phyloP scores from a whole-genome alignment of 306 rosid genomes.

The Acacia acuminata region DNA sequence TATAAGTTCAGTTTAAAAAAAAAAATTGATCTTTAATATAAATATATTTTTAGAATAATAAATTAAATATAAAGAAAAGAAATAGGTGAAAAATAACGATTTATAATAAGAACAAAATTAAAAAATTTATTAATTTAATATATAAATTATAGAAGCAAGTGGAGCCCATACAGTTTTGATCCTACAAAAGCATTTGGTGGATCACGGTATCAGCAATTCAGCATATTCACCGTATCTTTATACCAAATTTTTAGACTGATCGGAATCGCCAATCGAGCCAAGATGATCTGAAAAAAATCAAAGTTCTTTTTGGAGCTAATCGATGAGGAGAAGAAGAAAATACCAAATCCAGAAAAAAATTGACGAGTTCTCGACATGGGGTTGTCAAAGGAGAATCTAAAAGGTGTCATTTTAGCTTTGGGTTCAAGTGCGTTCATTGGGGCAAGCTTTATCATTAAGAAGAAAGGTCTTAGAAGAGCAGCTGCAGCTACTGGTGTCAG shows the following conservation, averaged over 20 bases:
- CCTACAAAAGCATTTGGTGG: background rate
- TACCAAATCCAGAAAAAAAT: conserved; percentile 21
- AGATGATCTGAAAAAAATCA: conserved; percentile 46
- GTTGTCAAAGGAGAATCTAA: conserved; percentile 58
- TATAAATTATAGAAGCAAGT: background rate
- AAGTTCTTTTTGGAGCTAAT: conserved; percentile 35
- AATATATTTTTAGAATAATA: too few species aligned
- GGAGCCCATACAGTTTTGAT: conserved; percentile 13
- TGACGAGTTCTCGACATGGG: conserved; percentile 43
- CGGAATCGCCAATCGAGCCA: conserved; percentile 26
- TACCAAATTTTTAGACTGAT: conserved; percentile 1
- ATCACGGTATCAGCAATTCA: background rate
- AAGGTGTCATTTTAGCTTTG: conserved; percentile 72
- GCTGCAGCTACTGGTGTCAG: conserved; percentile 75
- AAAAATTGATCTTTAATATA: too few species aligned
- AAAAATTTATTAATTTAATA: too few species aligned
- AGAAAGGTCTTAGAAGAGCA: conserved; percentile 81
- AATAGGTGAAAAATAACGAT: too few species aligned
- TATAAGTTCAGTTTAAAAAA: too few species aligned
- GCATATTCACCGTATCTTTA: conserved; percentile 26
- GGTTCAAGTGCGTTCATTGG: conserved; percentile 81
- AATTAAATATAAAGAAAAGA: too few species aligned
- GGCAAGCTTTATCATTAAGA: conserved; percentile 85
- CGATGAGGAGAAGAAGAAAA: conserved; percentile 50
- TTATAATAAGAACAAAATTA: too few species aligned